Conservation (phyloP, 2,329 filamentous ascomycete species). For the Penicillium aurantiogriseum region DNA sequence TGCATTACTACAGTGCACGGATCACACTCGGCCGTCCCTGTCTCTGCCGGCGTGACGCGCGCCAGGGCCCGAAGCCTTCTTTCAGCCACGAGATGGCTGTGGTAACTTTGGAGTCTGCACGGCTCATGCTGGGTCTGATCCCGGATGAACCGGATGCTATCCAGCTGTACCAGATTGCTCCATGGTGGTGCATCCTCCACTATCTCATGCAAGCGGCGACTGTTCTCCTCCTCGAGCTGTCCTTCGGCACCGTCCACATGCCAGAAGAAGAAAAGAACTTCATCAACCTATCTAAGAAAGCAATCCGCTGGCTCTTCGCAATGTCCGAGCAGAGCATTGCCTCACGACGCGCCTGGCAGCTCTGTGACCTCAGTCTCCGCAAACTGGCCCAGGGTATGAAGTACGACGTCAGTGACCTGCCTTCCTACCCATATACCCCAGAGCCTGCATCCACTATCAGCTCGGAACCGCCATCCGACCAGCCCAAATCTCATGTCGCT, state of each 20-base stretch:
- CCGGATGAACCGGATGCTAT: slow-evolving; percentile 43
- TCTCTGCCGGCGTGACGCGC: slow-evolving; percentile 45
- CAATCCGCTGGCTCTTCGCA: slow-evolving; percentile 43
- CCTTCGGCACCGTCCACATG: slow-evolving; percentile 46
- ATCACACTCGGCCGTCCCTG: slow-evolving; percentile 48
- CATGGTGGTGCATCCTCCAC: slow-evolving; percentile 49
- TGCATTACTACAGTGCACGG: slow-evolving; percentile 46
- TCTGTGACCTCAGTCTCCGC: slow-evolving; percentile 40
- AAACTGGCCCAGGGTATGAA: slow-evolving; percentile 37
- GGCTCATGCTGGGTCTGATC: slow-evolving; percentile 41
- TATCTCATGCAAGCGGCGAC: slow-evolving; percentile 47
- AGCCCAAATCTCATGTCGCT: background rate
- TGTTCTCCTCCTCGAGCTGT: slow-evolving; percentile 47
- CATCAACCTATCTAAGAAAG: slow-evolving; percentile 42
- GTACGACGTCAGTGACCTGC: slow-evolving; percentile 38
- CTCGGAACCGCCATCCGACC: background rate
- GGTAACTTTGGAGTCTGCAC: slow-evolving; percentile 41
- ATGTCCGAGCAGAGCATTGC: slow-evolving; percentile 42
- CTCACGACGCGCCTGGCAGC: slow-evolving; percentile 43
- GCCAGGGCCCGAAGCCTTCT: slow-evolving; percentile 25
- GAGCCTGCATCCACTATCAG: slow-evolving; percentile 13
- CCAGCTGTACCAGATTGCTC: slow-evolving; percentile 41
- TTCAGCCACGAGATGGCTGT: slow-evolving; percentile 44
- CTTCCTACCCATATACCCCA: slow-evolving; percentile 21
- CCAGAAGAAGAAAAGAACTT: slow-evolving; percentile 40